Evolutionary conservation across 805 yeast species (phyloP).

Genomic region (Pachysolen tannophilus): DNA sequence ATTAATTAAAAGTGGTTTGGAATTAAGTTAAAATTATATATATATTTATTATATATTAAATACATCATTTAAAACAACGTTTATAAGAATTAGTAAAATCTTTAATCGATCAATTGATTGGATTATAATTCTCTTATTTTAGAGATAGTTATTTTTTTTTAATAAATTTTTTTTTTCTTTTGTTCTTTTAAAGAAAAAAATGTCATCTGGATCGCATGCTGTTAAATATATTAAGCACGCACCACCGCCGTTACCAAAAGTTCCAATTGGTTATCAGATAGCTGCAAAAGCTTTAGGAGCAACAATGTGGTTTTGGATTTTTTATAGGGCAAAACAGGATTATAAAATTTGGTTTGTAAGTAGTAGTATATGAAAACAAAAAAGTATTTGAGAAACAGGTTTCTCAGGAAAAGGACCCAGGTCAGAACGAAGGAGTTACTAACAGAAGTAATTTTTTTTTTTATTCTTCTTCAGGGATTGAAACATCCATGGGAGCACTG

Average conservation of each 20-base stretch:
- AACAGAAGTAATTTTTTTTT: neutral
- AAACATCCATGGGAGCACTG: constrained; percentile 10
- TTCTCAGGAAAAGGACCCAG: no score
- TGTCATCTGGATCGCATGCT: constrained; percentile 2
- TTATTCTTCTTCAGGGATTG: constrained; percentile 1
- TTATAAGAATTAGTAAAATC: no score
- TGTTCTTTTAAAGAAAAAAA: no score
- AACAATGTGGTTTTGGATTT: constrained; percentile 83
- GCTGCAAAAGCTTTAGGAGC: constrained; percentile 70
- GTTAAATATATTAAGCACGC: constrained; percentile 36
- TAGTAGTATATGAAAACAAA: neutral
- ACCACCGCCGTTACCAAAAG: constrained; percentile 58
- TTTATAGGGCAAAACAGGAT: constrained; percentile 73
- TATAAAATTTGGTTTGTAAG: constrained; percentile 49
- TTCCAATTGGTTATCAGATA: constrained; percentile 41
- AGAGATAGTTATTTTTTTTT: no score
- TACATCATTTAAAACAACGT: no score
- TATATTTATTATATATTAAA: no score
- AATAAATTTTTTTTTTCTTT: no score
- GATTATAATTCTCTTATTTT: no score
- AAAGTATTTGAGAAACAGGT: neutral
- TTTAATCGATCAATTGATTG: neutral
- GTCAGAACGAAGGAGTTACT: no score
- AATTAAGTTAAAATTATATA: no score
- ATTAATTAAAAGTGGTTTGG: neutral